phyloP scores from a whole-genome alignment of 1,284 basidiomycete genomes.

The Apiotrichum siamense region DNA sequence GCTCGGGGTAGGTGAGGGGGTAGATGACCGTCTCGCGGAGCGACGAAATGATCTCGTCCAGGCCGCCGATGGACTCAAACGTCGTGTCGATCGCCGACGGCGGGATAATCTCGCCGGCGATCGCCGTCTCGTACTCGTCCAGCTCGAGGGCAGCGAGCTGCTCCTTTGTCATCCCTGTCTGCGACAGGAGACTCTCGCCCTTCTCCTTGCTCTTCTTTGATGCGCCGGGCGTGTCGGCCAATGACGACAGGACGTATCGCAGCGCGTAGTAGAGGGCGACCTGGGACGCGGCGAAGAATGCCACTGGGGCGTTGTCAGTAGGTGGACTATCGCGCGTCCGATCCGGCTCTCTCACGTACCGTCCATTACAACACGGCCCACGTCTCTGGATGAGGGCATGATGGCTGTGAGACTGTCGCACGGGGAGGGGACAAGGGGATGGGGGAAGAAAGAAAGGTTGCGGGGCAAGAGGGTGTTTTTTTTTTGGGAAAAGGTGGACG shows the following conservation, averaged over 20 bases:
- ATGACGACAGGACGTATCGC: constrained; percentile 42
- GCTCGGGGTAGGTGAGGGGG: constrained; percentile 83
- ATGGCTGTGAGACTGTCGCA: too few species aligned
- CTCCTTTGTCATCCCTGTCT: constrained; percentile 38
- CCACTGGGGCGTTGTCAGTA: constrained; percentile 47
- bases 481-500: too few species aligned
- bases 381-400: constrained; percentile 33
- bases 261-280: constrained; percentile 45
- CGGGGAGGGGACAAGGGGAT: too few species aligned
- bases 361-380: constrained; percentile 48
- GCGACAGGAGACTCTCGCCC: constrained; percentile 35
- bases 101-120: constrained; percentile 52
- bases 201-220: constrained; percentile 42
- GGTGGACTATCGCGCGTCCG: too few species aligned
- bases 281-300: constrained; percentile 57
- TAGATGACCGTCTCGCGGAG: constrained; percentile 95
- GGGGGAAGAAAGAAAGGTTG: too few species aligned
- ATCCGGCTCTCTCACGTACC: constrained; percentile 35
- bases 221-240: constrained; percentile 34
- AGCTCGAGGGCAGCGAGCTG: constrained; percentile 50
- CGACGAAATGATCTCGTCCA: constrained; percentile 85
- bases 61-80: constrained; percentile 67
- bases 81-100: constrained; percentile 51
- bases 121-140: constrained; percentile 54
- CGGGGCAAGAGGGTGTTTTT: too few species aligned